A percentile compares a stretch with the other conserved stretches of the same genome.
Evolutionary conservation across 2,329 filamentous ascomycete genomes (phyloP).

Genomic region (Colletotrichum liaoningense): DNA sequence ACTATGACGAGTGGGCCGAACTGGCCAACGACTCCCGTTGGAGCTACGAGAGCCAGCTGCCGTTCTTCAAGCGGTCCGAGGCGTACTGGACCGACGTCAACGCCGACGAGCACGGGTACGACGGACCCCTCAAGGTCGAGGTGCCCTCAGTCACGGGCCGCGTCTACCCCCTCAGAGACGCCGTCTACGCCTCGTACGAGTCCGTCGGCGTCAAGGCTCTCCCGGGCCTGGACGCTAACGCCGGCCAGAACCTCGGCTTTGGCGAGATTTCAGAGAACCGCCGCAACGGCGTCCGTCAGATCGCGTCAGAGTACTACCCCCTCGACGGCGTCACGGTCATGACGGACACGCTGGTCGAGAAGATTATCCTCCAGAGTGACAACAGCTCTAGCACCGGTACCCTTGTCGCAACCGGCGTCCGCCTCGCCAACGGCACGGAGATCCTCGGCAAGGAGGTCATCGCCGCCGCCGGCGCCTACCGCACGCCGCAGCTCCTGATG

Average conservation of each 20-base stretch:
- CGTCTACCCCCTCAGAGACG: slow-evolving; percentile 50
- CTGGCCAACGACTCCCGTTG: slow-evolving; percentile 52
- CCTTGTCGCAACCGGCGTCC: slow-evolving; percentile 41
- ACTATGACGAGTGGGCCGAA: slow-evolving; percentile 58
- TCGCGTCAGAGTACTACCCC: slow-evolving; percentile 39
- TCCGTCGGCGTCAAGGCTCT: slow-evolving; percentile 50
- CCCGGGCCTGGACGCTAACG: slow-evolving; percentile 42
- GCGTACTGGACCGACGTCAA: slow-evolving; percentile 42
- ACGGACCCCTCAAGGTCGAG: slow-evolving; percentile 48
- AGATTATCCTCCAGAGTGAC: slow-evolving; percentile 32
- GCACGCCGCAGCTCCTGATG: slow-evolving; percentile 63
- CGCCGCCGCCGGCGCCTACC: slow-evolving; percentile 60
- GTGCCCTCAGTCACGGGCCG: slow-evolving; percentile 46
- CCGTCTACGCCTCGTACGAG: slow-evolving; percentile 50
- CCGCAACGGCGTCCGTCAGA: slow-evolving; percentile 40
- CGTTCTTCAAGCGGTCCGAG: slow-evolving; percentile 57
- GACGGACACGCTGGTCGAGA: slow-evolving; percentile 39
- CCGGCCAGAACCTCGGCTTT: slow-evolving; percentile 47
- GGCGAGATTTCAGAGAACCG: slow-evolving; percentile 43
- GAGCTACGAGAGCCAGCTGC: slow-evolving; percentile 56
- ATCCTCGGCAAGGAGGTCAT: slow-evolving; percentile 49
- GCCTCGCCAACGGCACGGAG: slow-evolving; percentile 42
- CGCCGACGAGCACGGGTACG: slow-evolving; percentile 49
- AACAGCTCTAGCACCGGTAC: neutral
- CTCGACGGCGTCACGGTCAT: slow-evolving; percentile 42